Evolutionary conservation across 768 basidiomycete species (phyloP).

Genomic region (Pisolithus microcarpus): DNA sequence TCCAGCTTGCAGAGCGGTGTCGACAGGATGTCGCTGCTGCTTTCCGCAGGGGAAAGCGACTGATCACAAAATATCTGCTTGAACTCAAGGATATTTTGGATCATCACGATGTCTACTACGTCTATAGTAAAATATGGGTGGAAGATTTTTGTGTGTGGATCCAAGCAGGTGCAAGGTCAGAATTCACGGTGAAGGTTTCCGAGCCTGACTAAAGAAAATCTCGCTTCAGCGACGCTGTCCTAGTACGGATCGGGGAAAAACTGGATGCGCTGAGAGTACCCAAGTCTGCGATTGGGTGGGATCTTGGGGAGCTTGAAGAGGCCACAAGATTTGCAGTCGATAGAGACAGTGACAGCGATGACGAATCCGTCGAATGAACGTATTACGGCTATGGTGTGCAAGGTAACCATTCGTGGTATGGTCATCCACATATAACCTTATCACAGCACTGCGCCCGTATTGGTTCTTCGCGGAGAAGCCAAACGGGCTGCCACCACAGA

Average conservation of each 20-base stretch:
- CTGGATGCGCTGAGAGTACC: slow-evolving; percentile 37
- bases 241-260: slow-evolving; percentile 39
- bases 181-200: not conserved
- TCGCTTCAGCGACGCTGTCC: slow-evolving; percentile 45
- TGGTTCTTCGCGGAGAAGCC: too few species aligned
- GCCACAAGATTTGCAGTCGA: slow-evolving; percentile 35
- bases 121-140: slow-evolving; percentile 84
- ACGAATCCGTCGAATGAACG: slow-evolving; percentile 40
- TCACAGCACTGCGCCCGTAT: too few species aligned
- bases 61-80: slow-evolving; percentile 57
- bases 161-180: slow-evolving; percentile 61
- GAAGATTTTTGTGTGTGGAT: slow-evolving; percentile 83
- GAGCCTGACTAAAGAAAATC: slow-evolving; percentile 2
- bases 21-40: slow-evolving; percentile 52
- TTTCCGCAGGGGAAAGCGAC: slow-evolving; percentile 54
- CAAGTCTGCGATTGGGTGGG: slow-evolving; percentile 62
- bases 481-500: too few species aligned
- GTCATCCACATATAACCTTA: too few species aligned
- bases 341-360: slow-evolving; percentile 60
- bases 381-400: slow-evolving; percentile 8
- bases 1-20: slow-evolving; percentile 63
- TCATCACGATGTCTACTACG: slow-evolving; percentile 78
- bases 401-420: too few species aligned
- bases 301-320: slow-evolving; percentile 58
- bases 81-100: slow-evolving; percentile 70